Evolutionary conservation across 2,329 filamentous ascomycete species (phyloP), one percentile per base, ranked within the genome.

Genomic region (Alternaria gansuensis): DNA sequence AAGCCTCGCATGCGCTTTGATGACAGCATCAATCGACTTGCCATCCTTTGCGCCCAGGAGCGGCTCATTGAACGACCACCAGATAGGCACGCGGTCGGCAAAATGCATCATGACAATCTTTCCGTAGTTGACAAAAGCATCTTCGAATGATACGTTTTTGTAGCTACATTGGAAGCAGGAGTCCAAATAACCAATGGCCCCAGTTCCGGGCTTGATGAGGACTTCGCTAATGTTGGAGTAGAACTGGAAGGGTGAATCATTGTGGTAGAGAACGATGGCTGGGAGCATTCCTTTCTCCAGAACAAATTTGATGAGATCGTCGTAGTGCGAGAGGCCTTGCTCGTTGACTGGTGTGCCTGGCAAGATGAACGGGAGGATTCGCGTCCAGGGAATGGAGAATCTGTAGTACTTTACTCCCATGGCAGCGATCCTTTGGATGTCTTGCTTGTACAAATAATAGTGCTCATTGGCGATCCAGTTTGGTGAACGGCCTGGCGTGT

Each of bases 361-460:
- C 8, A 82, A 62, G 0, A 79, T 80, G 62, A 85, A 86, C 0
- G 84, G 84, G 9, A 86, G 65, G 39, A 86, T 83, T 5, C 83
- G 75, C 2, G 81, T 77, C 83, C 83, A 85, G 0, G 82, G 73
- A 53, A 85, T 83, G 4, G 80, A 82, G 60, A 85, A 85, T 3
- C 82, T 81, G 68, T 83, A 85, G 48, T 83, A 81, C 43, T 79
- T 78, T 8, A 84, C 78, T 0, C 84, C 84, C 70, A 86, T 78
- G 3, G 81, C 77, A 1, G 83, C 83, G 8, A 85, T 75, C 0
- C 83, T 78, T 57, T 82, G 82, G 41, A 86, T 84, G 40, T 85
- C 82, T 70, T 85, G 84, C 68, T 85, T 85, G 65, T 85, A 86
- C 7, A 83, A 71, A 59, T 84, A 85, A 66, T 85, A 85, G 54